Evolutionary conservation across 495 filamentous ascomycete species (phyloP).

Genomic region (Aspergillus carlsbadensis): DNA sequence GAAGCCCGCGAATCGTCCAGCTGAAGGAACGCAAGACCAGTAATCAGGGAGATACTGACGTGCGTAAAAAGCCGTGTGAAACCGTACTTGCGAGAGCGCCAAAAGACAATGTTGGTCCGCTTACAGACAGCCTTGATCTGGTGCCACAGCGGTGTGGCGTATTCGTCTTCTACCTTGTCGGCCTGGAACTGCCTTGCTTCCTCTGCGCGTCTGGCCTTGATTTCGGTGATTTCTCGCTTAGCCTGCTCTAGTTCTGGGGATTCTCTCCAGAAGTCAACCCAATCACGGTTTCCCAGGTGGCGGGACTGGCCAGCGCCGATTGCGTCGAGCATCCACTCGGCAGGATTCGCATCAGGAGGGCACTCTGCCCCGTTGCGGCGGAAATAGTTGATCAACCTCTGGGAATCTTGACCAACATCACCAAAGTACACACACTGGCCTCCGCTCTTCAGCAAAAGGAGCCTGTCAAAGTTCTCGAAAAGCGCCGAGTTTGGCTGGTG

Average conservation of each 20-base stretch:
- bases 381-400: slow-evolving; percentile 67
- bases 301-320: slow-evolving; percentile 57
- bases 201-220: slow-evolving; percentile 56
- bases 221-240: slow-evolving; percentile 63
- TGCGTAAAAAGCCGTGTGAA: slow-evolving; percentile 58
- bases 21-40: slow-evolving; percentile 53
- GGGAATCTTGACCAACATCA: slow-evolving; percentile 54
- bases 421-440: slow-evolving; percentile 76
- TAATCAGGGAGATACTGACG: slow-evolving; percentile 40
- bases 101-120: slow-evolving; percentile 59
- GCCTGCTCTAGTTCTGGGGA: slow-evolving; percentile 55
- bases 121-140: slow-evolving; percentile 58
- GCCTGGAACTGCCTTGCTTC: slow-evolving; percentile 54
- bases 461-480: slow-evolving; percentile 72
- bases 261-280: slow-evolving; percentile 65
- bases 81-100: slow-evolving; percentile 62
- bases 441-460: slow-evolving; percentile 66
- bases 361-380: slow-evolving; percentile 73
- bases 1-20: slow-evolving; percentile 66
- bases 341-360: slow-evolving; percentile 73
- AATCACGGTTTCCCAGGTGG: slow-evolving; percentile 54
- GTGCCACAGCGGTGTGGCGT: slow-evolving; percentile 56
- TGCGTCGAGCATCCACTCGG: slow-evolving; percentile 89
- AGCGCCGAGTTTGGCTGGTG: slow-evolving; percentile 74
- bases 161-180: slow-evolving; percentile 46